Base-by-base conservation (phyloP, 2,329 filamentous ascomycete species). In the Penicillium palitans region DNA sequence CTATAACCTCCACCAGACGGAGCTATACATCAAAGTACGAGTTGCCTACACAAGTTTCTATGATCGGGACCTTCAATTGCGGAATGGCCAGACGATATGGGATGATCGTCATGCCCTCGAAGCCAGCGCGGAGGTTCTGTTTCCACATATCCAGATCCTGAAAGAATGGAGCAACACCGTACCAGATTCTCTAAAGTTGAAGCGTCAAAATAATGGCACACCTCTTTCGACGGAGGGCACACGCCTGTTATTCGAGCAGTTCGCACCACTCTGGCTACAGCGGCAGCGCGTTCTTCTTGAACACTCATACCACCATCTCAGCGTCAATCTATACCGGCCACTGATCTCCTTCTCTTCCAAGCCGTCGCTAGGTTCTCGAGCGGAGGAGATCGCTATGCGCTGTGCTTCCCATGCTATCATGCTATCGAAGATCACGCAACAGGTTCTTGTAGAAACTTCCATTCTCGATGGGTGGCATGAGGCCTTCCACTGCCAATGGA, bases 201-300 rank as follows among this genome's bases (percentile, higher is more conserved):
- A 67, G 17, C 72, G 78, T 13, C 65, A 72, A 37, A 64, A 71
- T 13, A 66, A 65, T 6, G 70, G 74, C 0, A 57, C 52, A 2
- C 68, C 76, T 0, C 72, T 79, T 52, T 79, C 78, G 1, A 75
- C 72, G 0, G 76, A 80, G 45, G 62, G 66, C 7, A 73, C 76
- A 1, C 42, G 59, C 1, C 62, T 79, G 1, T 61, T 70, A 9
- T 61, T 78, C 15, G 74, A 79, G 51, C 63, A 61, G 33, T 75
- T 74, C 37, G 70, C 73, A 0, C 76, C 77, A 1, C 54, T 69
- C 3, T 80, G 77, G 76, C 61, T 79, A 3, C 77, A 78, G 53
- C 73, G 74, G 4, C 77, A 80, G 55, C 76, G 77, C 1, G 52
- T 80, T 0, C 68, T 77, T 15, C 68, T 80, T 12, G 78, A 80